phyloP scores from a whole-genome alignment of 2,329 filamentous ascomycete genomes.

The Diplodia seriata region DNA sequence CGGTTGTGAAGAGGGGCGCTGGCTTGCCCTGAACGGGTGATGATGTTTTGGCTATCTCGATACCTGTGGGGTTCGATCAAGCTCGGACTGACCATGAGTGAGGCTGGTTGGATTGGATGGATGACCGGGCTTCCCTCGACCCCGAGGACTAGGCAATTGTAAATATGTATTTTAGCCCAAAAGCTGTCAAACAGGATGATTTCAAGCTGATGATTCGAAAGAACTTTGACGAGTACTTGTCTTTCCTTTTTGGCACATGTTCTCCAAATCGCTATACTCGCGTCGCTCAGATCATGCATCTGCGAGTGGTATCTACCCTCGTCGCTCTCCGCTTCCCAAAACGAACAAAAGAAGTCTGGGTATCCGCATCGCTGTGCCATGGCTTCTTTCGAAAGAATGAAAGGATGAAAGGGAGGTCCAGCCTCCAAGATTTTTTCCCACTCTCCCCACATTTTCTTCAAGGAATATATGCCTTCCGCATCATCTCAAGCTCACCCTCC shows the following conservation, averaged over 20 bases:
- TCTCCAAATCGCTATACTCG: not conserved
- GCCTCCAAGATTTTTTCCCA: not conserved
- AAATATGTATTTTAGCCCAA: too few relatives aligned
- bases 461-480: not conserved
- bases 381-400: not conserved
- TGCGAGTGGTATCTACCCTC: not conserved
- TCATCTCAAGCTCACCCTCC: not conserved
- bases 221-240: too few relatives aligned
- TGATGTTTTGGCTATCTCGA: too few relatives aligned
- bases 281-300: not conserved
- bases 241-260: not conserved
- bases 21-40: not conserved
- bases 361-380: not conserved
- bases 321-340: not conserved
- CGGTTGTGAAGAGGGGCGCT: constrained; percentile 16
- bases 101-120: too few relatives aligned
- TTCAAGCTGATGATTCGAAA: too few relatives aligned
- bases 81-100: too few relatives aligned
- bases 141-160: too few relatives aligned
- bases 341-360: not conserved
- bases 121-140: too few relatives aligned
- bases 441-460: not conserved
- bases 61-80: not conserved
- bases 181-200: too few relatives aligned
- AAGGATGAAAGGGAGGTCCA: not conserved